Percentiles rank a stretch among this genome's conserved stretches.
Conservation (phyloP, 306 rosid genomes). For the Potentilla sterilis region DNA sequence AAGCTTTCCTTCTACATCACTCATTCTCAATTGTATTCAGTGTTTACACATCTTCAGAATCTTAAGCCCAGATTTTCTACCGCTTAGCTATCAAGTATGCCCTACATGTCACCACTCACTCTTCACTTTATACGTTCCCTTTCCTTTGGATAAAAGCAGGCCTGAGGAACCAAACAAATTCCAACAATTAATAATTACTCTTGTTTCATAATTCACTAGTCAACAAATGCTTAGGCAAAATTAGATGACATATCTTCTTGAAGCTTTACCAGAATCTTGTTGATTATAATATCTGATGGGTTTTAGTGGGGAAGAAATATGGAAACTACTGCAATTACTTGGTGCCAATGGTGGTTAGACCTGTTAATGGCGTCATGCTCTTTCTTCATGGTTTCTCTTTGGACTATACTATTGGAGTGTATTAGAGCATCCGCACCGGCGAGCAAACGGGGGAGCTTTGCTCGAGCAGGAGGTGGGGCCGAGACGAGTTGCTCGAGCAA, state of each 20-base stretch:
- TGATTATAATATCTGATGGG: not conserved
- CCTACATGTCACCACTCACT: slow-evolving; percentile 10
- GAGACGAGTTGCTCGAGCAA: too few relatives aligned
- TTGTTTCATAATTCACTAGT: not conserved
- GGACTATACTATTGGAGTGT: not conserved
- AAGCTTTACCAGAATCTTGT: not conserved
- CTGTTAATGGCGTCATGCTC: not conserved
- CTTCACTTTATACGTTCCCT: not conserved
- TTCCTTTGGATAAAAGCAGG: not conserved
- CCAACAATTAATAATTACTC: not conserved
- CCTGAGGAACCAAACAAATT: slow-evolving; percentile 4
- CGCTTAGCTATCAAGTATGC: not conserved
- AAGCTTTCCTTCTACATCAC: not conserved
- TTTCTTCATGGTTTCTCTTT: not conserved
- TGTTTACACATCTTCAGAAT: not conserved
- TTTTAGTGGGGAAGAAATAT: not conserved
- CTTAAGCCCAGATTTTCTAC: not conserved
- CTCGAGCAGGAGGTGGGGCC: too few relatives aligned
- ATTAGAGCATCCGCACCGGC: too few relatives aligned
- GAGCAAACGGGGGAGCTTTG: too few relatives aligned
- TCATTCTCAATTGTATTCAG: not conserved
- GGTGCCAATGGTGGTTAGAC: not conserved
- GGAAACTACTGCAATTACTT: not conserved
- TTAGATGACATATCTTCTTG: not conserved
- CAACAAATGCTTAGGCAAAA: not conserved